phyloP scores from a whole-genome alignment of 768 basidiomycete genomes.

The Boletellus ananiceps region DNA sequence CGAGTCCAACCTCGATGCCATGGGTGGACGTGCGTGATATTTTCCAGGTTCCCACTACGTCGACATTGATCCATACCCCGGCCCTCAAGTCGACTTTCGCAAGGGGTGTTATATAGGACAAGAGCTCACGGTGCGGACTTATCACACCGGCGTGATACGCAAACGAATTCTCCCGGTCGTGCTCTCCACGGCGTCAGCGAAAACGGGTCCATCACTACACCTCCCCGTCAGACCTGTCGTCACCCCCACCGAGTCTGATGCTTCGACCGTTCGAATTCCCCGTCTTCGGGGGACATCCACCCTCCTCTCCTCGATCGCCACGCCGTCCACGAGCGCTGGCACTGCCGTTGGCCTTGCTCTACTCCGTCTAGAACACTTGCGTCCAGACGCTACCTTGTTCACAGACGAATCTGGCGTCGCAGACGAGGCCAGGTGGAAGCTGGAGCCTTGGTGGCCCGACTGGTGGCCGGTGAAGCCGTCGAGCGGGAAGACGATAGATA shows the following conservation, averaged over 20 bases:
- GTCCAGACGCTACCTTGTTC: conserved; percentile 21
- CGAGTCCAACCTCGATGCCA: conserved; percentile 91
- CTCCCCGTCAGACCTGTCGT: conserved; percentile 24
- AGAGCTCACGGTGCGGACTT: conserved; percentile 93
- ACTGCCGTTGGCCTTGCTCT: conserved; percentile 70
- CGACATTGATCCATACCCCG: background rate
- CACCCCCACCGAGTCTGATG: conserved; percentile 18
- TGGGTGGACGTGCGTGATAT: conserved; percentile 76
- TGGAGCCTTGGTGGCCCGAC: conserved; percentile 65
- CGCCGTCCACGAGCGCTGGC: conserved; percentile 15
- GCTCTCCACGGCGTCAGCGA: conserved; percentile 34
- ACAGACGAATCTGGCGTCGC: conserved; percentile 7
- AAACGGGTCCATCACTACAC: conserved; percentile 16
- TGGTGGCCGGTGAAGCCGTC: conserved; percentile 48
- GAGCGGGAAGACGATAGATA: conserved; percentile 15
- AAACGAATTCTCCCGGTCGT: conserved; percentile 86
- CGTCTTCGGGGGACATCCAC: conserved; percentile 73
- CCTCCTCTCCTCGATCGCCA: conserved; percentile 53
- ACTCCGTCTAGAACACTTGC: conserved; percentile 67
- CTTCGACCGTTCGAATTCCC: conserved; percentile 35
- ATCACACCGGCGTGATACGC: conserved; percentile 87
- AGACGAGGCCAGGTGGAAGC: conserved; percentile 32
- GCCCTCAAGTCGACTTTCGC: conserved; percentile 76
- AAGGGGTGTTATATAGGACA: conserved; percentile 99
- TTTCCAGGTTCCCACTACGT: background rate